phyloP scores from a whole-genome alignment of 139 green algal species.

The Closterium sp. region DNA sequence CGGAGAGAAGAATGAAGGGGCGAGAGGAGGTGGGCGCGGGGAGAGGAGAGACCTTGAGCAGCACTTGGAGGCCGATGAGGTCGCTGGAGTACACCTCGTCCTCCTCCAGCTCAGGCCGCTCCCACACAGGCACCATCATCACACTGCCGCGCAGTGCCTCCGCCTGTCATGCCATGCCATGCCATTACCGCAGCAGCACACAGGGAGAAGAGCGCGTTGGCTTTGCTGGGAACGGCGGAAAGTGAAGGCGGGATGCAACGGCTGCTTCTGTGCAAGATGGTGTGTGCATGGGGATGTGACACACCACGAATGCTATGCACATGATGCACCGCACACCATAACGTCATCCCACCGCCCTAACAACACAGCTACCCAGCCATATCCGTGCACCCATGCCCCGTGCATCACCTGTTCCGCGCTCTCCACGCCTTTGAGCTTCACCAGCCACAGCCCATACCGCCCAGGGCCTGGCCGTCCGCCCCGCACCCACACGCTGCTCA shows the following conservation, averaged over 20 bases:
- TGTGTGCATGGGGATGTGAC: not conserved
- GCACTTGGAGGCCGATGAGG: constrained; percentile 28
- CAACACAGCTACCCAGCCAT: not conserved
- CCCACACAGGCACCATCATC: constrained; percentile 2
- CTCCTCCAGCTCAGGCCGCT: constrained; percentile 31
- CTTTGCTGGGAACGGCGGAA: not conserved
- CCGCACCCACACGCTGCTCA: constrained; percentile 7
- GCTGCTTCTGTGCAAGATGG: not conserved
- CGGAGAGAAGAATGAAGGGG: not conserved
- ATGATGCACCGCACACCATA: not conserved
- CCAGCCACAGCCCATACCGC: not conserved
- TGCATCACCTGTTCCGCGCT: constrained; percentile 11
- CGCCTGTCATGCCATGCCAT: not conserved
- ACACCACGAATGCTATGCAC: too few species aligned
- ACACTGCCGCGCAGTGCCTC: constrained; percentile 6
- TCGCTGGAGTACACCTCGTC: constrained; percentile 42
- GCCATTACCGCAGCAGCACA: not conserved
- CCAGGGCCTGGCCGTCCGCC: constrained; percentile 7
- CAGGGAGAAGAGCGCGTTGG: not conserved
- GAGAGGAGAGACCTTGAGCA: not conserved
- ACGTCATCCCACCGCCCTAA: not conserved
- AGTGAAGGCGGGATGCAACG: not conserved
- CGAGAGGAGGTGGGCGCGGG: not conserved
- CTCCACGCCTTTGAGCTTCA: constrained; percentile 20
- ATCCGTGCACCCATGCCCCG: not conserved